Evolutionary conservation across 2,329 filamentous ascomycete species (phyloP), one percentile per base, ranked within the genome.

Genomic region (Fusarium proliferatum): DNA sequence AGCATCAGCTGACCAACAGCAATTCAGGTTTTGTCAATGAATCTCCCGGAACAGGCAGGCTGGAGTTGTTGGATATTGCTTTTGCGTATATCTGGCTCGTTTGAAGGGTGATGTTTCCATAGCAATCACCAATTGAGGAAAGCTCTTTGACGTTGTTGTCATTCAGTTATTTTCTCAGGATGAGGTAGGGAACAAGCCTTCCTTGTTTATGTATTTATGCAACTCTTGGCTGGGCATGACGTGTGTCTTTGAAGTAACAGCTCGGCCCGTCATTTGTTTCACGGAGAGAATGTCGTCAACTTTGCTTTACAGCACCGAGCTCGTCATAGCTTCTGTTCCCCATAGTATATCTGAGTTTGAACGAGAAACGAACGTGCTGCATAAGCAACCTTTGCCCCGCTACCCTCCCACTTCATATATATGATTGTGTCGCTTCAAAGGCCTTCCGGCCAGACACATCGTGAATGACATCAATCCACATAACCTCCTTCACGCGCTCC

Each of bases 401-500:
- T 7, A 2, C 1, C 15, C 13, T 19, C 6, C 9, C 48, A 42
- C 36, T 28, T 45, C 45, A 53, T 48, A n/a, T 53, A 12, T 56
- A 21, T 3, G 6, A 9, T 21, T 55, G 49, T 6, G 49, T 17
- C 17, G 42, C 58, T 21, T 68, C 45, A 55, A 67, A 73, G 4
- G 55, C 62, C 36, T 53, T 33, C 1, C 55, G 28, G 6, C 78
- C 78, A 12, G 66, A 41, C 0, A 15, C 9, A n/a, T 79, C 76
- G 38, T 80, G 79, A 2, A 78, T 57, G 13, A 62, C 21, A 28
- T 79, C 67, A 53, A 79, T 72, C 79, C 79, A 80, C 70, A 80
- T 74, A 26, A 80, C 34, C 7, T 72, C 62, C 13, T 51, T 71
- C 17, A 76, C 64, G 3, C 65, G 62, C 16, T 48, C 58, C n/a